These are phyloP conservation scores for Sphagnum tenellum DNA, from an alignment of 225 moss, liverwort and hornwort genomes.

Conservation along the genomic window DNA sequence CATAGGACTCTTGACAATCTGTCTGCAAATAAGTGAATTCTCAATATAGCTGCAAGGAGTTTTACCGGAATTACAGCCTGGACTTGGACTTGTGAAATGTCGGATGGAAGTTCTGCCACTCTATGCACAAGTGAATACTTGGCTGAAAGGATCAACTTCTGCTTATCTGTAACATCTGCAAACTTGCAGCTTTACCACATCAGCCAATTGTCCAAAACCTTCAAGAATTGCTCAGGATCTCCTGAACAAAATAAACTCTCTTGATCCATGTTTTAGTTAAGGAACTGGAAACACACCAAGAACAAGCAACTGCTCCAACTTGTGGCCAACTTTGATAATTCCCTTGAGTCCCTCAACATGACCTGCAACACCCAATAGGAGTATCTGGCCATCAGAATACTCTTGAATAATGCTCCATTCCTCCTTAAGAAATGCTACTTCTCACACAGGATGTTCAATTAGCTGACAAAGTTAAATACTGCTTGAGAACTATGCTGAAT, in stretches of 20 bases:
- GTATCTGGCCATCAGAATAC: too few relatives aligned
- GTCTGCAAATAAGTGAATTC: background rate
- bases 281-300: slow-evolving; percentile 40
- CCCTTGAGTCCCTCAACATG: slow-evolving; percentile 71
- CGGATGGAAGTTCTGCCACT: slow-evolving; percentile 60
- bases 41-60: background rate
- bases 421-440: background rate
- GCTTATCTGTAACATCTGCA: slow-evolving; percentile 53
- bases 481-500: too few relatives aligned
- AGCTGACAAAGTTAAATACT: too few relatives aligned
- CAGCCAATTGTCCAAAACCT: too few relatives aligned
- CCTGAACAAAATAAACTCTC: too few relatives aligned
- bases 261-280: background rate
- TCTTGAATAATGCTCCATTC: background rate
- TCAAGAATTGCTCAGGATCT: too few relatives aligned
- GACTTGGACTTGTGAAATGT: slow-evolving; percentile 71
- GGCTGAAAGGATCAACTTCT: slow-evolving; percentile 73
- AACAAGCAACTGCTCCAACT: slow-evolving; percentile 68
- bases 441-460: too few relatives aligned
- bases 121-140: slow-evolving; percentile 79
- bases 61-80: slow-evolving; percentile 69
- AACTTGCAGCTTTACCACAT: background rate
- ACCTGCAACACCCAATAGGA: slow-evolving; percentile 25
- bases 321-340: slow-evolving; percentile 57
- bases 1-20: background rate